phyloP scores from a whole-genome alignment of 2,329 filamentous ascomycete species.

The Salinomyces thailandicus region DNA sequence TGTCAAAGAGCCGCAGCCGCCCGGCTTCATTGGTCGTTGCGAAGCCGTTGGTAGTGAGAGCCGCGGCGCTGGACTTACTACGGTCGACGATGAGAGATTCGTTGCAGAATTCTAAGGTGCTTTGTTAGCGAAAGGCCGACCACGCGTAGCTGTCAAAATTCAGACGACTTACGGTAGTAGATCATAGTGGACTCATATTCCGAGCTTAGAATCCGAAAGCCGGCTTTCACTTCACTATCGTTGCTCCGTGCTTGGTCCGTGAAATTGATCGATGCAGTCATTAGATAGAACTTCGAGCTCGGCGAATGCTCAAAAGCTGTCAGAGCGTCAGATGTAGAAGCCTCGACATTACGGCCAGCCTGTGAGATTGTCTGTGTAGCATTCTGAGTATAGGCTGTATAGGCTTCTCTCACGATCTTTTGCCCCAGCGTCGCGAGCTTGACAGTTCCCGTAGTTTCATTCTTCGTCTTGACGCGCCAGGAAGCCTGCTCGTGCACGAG shows the following conservation, averaged over 20 bases:
- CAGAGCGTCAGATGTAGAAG: neutral
- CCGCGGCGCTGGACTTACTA: constrained; percentile 31
- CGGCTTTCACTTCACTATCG: constrained; percentile 27
- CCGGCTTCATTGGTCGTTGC: constrained; percentile 26
- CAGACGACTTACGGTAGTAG: constrained; percentile 30
- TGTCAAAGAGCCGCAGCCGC: constrained; percentile 28
- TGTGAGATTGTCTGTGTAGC: neutral
- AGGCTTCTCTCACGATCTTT: neutral
- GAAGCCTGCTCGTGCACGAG: constrained; percentile 18
- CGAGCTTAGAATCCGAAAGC: constrained; percentile 34
- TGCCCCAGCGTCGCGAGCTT: neutral
- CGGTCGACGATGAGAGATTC: constrained; percentile 35
- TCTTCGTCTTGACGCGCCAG: constrained; percentile 3
- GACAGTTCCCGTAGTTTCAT: neutral
- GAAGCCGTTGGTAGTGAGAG: constrained; percentile 29
- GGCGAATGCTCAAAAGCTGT: constrained; percentile 15
- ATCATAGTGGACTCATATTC: constrained; percentile 32
- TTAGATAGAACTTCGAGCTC: constrained; percentile 31
- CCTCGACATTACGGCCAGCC: neutral
- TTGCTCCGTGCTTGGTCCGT: constrained; percentile 24
- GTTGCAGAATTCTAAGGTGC: constrained; percentile 29
- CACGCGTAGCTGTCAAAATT: no score
- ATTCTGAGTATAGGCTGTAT: neutral
- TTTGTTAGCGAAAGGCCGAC: neutral
- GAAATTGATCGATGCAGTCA: constrained; percentile 31